Percentiles rank a stretch among this genome's conserved stretches.
Conservation (phyloP, 2,329 filamentous ascomycete species). For the Phaeosphaeria sp. region DNA sequence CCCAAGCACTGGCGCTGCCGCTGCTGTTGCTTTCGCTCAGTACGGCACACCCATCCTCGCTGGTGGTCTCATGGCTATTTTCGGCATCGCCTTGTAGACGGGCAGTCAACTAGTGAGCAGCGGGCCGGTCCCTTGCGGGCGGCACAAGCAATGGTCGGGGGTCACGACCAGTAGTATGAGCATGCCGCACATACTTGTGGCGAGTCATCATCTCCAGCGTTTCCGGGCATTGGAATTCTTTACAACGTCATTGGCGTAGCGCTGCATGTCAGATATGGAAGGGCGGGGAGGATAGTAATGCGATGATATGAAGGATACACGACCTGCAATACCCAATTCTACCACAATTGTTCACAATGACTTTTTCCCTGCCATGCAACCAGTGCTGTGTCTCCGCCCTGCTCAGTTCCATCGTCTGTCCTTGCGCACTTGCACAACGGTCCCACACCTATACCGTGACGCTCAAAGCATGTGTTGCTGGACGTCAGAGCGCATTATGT, state of each 20-base stretch:
- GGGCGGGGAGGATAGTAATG: constrained; percentile 38
- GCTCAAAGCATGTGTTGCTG: neutral
- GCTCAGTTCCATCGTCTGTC: neutral
- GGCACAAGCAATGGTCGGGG: constrained; percentile 32
- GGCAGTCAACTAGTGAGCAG: constrained; percentile 16
- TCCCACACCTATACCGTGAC: neutral
- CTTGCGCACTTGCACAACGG: neutral
- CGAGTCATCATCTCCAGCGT: constrained; percentile 28
- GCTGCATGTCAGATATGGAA: constrained; percentile 27
- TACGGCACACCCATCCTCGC: constrained; percentile 61
- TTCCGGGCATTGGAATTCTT: constrained; percentile 32
- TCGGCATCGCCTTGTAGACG: constrained; percentile 64
- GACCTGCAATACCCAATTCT: constrained; percentile 43
- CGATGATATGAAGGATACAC: constrained; percentile 42
- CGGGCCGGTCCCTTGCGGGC: constrained; percentile 35
- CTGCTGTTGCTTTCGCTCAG: constrained; percentile 51
- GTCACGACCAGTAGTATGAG: constrained; percentile 20
- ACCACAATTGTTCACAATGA: constrained; percentile 22
- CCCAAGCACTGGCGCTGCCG: constrained; percentile 51
- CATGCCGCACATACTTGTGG: constrained; percentile 17
- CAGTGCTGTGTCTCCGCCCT: neutral
- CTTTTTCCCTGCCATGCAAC: neutral
- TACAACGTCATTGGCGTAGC: constrained; percentile 25
- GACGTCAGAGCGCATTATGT: neutral
- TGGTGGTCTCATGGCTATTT: constrained; percentile 61